Base-by-base conservation (phyloP, 108 stramenopile species). In the Pseudonitzschia multiseries region DNA sequence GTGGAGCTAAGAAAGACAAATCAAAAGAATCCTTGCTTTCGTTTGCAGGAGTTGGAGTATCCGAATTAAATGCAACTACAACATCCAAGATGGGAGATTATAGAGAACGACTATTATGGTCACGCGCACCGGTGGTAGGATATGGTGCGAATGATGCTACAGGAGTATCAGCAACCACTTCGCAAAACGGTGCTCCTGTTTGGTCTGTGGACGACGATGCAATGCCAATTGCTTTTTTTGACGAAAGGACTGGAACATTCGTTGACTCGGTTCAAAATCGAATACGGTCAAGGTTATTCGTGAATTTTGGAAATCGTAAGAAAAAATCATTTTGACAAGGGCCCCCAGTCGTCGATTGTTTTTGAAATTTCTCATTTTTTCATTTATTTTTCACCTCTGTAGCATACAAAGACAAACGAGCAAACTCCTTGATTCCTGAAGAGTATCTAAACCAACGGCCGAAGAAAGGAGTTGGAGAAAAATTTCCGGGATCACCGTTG, bases 181-280 rank as follows among this genome's bases (percentile, higher is more conserved):
- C 84, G 22, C 63, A 81, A 5, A 87, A 90, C 70, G 92, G 92
- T 10, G 88, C 87, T 31, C 87, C 92, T 0, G 78, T 60, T 29
- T 88, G 81, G 81, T 87, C 84, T 8, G 92, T 89, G 2, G 92
- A 93, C 43, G 87, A 93, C 74, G 92, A 90, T 77, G 87, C 86
- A 1, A 75, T 93, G 66, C 92, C 92, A 6, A 48, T 81, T n/a
- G 54, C 83, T 15, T 89, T 93, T 62, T 93, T 93, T 56, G 85
- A 90, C 57, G 65, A 80, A 20, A 74, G 69, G 73, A 90, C 87
- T 24, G 92, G 89, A 40, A 87, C 86, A 64, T 93, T 93, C 68
- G 69, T 75, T 14, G 92, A 93, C 68, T 84, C 84, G 0, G 75
- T 84, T 22, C 89, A 93, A 73, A 78, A 84, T 4, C 76, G 92